phyloP scores from a whole-genome alignment of 176 grass and related monocot genomes.

The Tillandsia leiboldiana region DNA sequence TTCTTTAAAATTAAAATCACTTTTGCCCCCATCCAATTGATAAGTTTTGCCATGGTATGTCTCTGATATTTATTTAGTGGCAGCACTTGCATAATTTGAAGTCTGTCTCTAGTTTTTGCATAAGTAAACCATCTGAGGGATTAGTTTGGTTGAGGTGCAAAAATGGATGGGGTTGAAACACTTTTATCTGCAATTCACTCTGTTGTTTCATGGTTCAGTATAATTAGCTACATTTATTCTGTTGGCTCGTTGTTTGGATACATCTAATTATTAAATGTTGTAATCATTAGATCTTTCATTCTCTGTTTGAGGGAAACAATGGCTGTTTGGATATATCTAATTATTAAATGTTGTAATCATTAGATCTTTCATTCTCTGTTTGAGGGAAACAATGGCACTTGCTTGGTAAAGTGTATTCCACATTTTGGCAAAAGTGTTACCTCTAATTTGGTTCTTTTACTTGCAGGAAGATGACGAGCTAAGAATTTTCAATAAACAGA shows the following conservation, averaged over 20 bases:
- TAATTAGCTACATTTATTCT: not conserved
- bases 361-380: not conserved
- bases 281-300: not conserved
- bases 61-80: too few species aligned
- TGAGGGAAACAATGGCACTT: not conserved
- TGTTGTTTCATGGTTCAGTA: not conserved
- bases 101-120: not conserved
- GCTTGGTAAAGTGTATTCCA: too few species aligned
- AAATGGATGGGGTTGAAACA: not conserved
- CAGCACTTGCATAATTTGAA: too few species aligned
- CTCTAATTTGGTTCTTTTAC: constrained; percentile 28
- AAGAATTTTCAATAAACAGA: constrained; percentile 70
- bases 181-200: not conserved
- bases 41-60: too few species aligned
- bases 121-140: not conserved
- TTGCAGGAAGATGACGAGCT: constrained; percentile 68
- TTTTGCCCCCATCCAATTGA: too few species aligned
- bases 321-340: not conserved
- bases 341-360: not conserved
- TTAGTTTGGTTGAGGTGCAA: not conserved
- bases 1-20: too few species aligned
- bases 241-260: constrained; percentile 1
- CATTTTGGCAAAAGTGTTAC: not conserved
- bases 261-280: not conserved
- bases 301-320: not conserved